Base-by-base conservation (phyloP, 2,329 filamentous ascomycete species). In the Teratosphaeria epicoccoides region DNA sequence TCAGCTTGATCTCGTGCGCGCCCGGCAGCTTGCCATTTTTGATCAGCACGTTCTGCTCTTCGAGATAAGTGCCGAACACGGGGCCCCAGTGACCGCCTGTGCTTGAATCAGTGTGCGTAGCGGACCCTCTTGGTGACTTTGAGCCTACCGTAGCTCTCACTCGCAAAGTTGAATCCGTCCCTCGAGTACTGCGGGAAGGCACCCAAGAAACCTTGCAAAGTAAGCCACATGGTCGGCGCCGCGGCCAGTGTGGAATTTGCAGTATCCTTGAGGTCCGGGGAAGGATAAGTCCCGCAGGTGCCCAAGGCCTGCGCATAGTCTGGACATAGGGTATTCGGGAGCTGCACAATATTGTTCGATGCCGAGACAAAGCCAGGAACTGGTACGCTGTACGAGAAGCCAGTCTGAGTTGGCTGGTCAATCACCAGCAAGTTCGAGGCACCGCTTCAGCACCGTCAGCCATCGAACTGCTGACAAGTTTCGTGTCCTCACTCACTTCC, bases 381-480 rank as follows among this genome's bases (percentile, higher is more conserved):
- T 0, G 71, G 67, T 14, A 69, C 62, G 2, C 68, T 68, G 61
- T 81, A 82, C 14, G 75, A 79, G 59, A 81, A 76, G 0, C 80
- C 79, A 6, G 78, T 74, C 46, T 77, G 74, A 3, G 73, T 75
- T 3, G 79, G 83, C 63, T 85, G 77, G 57, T 87, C 82, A 57
- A 86, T 78, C 65, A 83, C 86, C 17, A 86, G 76, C 75, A 85
- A 79, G 57, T 84, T 84, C 53, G 76, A 77, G 20, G 78, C 73
- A 57, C 79, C 78, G 49, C 55, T 58, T 24, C 20, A 51, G 33
- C 43, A 40, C 10, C n/a, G n/a, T 40, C 33, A 40, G n/a, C 29
- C 29, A 6, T 5, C n/a, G n/a, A 20, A 17, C n/a, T 37, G 7
- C 33, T 7, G 7, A 7, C 14, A 9, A 20, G 2, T 6, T 33